Conservation (phyloP, 73 alveolate species). For the Tetrahymena elliotti region DNA sequence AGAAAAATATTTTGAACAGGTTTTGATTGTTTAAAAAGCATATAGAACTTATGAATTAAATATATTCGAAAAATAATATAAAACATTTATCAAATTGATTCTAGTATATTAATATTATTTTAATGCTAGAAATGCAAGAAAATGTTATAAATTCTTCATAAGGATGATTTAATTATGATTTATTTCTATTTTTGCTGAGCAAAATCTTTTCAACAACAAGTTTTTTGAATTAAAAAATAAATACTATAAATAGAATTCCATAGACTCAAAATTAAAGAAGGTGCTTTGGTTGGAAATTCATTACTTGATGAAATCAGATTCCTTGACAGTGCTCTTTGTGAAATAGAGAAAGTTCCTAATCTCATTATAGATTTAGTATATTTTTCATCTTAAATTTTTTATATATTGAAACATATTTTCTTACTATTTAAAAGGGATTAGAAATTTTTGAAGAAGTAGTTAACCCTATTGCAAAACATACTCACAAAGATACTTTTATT, state of each 20-base stretch:
- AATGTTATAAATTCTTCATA: neutral
- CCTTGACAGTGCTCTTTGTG: conserved; percentile 34
- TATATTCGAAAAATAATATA: neutral
- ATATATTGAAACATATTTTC: neutral
- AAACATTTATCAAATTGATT: too few species aligned
- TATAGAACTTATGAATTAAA: neutral
- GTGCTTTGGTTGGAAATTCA: conserved; percentile 4
- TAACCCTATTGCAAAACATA: neutral
- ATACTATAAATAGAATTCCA: neutral
- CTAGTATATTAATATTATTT: too few species aligned
- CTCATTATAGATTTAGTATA: conserved; percentile 32
- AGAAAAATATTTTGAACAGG: neutral
- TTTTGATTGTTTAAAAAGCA: too few species aligned
- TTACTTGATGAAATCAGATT: conserved; percentile 29
- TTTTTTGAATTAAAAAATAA: too few species aligned
- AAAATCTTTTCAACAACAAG: neutral
- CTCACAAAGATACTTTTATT: neutral
- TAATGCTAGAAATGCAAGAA: too few species aligned
- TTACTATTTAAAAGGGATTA: neutral
- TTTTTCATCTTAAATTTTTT: neutral
- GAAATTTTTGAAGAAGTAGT: neutral
- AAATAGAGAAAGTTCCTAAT: conserved; percentile 33
- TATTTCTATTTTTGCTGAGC: too few species aligned
- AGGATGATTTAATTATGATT: too few species aligned
- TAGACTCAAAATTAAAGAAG: neutral